These are phyloP conservation scores for Mucor mucedo DNA, from an alignment of 371 early-diverging fungal species.

Conservation along the genomic window DNA sequence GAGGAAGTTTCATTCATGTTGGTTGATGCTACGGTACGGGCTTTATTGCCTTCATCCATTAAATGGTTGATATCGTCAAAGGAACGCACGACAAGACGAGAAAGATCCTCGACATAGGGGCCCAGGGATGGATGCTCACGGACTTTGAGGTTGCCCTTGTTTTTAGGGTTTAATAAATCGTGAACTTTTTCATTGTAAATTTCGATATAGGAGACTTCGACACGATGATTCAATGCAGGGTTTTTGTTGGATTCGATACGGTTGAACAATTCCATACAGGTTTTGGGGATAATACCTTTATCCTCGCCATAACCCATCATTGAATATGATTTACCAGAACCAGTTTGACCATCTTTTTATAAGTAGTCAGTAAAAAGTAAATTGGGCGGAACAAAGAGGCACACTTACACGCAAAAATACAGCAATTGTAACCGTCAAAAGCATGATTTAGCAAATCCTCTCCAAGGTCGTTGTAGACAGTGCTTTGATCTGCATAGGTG, in stretches of 20 bases:
- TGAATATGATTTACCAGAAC: conserved; percentile 84
- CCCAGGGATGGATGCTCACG: conserved; percentile 90
- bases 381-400: not conserved
- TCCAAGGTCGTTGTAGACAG: conserved; percentile 79
- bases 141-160: conserved; percentile 81
- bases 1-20: conserved; percentile 96
- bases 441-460: conserved; percentile 85
- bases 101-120: conserved; percentile 92
- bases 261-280: conserved; percentile 79
- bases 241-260: conserved; percentile 58
- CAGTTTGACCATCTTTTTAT: conserved; percentile 83
- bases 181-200: conserved; percentile 89
- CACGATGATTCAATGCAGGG: conserved; percentile 62
- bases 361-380: not conserved
- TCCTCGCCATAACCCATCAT: conserved; percentile 82
- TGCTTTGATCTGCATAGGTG: conserved; percentile 77
- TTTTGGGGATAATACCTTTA: conserved; percentile 83
- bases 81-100: conserved; percentile 80
- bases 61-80: conserved; percentile 78
- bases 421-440: conserved; percentile 87
- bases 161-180: conserved; percentile 87
- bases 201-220: conserved; percentile 88
- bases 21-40: conserved; percentile 92
- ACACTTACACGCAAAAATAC: conserved; percentile 82
- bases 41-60: conserved; percentile 91